These are phyloP conservation scores for Clavaria fumosa DNA, from an alignment of 768 basidiomycete genomes.

Conservation along the genomic window DNA sequence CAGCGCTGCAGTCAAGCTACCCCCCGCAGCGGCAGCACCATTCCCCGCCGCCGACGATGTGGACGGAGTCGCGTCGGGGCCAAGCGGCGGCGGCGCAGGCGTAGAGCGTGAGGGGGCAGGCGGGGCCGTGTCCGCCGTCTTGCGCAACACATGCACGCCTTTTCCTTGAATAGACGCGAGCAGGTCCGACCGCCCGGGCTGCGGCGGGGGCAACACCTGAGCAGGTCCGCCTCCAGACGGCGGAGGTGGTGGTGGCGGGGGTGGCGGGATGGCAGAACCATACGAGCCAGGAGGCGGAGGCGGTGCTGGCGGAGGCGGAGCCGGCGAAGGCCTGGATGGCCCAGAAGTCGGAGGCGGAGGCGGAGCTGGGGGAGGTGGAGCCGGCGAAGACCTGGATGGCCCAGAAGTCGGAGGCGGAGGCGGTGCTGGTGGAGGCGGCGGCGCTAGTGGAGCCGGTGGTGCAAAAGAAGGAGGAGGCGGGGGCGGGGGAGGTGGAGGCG, in stretches of 20 bases:
- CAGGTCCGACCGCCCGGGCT: constrained; percentile 48
- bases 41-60: constrained; percentile 26
- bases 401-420: constrained; percentile 18
- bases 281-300: constrained; percentile 24
- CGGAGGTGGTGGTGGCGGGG: constrained; percentile 31
- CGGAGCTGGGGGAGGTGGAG: constrained; percentile 27
- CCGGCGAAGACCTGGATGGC: constrained; percentile 17
- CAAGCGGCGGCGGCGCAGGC: constrained; percentile 18
- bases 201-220: constrained; percentile 30
- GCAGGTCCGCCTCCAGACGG: constrained; percentile 22
- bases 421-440: constrained; percentile 21
- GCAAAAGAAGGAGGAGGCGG: constrained; percentile 20
- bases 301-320: constrained; percentile 22
- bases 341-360: constrained; percentile 15
- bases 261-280: too few species aligned
- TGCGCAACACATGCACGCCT: constrained; percentile 55
- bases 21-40: too few species aligned
- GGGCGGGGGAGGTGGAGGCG: constrained; percentile 23
- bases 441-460: constrained; percentile 27
- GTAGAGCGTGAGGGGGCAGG: constrained; percentile 22
- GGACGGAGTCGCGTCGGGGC: constrained; percentile 21
- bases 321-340: constrained; percentile 15
- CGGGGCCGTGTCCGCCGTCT: constrained; percentile 30
- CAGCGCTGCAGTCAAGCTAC: constrained; percentile 67
- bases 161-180: constrained; percentile 74